Evolutionary conservation across 305 asterid genomes (phyloP).

Genomic region (Fraxinus sp.): DNA sequence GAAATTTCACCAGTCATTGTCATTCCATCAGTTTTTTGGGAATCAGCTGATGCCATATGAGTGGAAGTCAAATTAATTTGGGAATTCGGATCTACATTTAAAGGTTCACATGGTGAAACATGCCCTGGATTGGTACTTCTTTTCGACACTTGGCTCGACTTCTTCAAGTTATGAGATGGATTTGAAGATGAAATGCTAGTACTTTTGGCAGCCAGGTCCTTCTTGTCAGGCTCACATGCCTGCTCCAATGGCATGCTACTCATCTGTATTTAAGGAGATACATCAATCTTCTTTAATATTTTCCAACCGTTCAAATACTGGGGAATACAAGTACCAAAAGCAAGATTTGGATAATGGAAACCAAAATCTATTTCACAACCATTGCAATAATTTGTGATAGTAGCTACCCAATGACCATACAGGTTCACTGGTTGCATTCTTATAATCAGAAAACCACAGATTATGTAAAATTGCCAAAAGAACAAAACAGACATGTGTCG

Average conservation of each 20-base stretch:
- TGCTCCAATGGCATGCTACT: constrained; percentile 33
- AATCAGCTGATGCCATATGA: constrained; percentile 24
- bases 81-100: constrained; percentile 19
- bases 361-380: constrained; percentile 1
- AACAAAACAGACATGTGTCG: not conserved
- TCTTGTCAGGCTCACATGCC: constrained; percentile 25
- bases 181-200: constrained; percentile 16
- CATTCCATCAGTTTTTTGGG: constrained; percentile 16
- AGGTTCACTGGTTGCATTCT: not conserved
- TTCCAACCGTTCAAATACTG: not conserved
- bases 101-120: constrained; percentile 33
- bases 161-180: constrained; percentile 26
- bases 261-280: constrained; percentile 42
- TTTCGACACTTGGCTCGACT: constrained; percentile 29
- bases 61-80: constrained; percentile 17
- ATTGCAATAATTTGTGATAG: not conserved
- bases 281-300: not conserved
- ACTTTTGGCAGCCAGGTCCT: constrained; percentile 28
- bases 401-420: not conserved
- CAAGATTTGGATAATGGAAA: constrained; percentile 6
- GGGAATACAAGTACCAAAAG: constrained; percentile 6
- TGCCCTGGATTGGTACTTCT: constrained; percentile 20
- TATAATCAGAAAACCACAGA: not conserved
- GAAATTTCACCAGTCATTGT: constrained; percentile 17
- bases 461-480: not conserved